Base-by-base conservation (phyloP, 2,329 filamentous ascomycete genomes). In the Paradendryphiella salina region DNA sequence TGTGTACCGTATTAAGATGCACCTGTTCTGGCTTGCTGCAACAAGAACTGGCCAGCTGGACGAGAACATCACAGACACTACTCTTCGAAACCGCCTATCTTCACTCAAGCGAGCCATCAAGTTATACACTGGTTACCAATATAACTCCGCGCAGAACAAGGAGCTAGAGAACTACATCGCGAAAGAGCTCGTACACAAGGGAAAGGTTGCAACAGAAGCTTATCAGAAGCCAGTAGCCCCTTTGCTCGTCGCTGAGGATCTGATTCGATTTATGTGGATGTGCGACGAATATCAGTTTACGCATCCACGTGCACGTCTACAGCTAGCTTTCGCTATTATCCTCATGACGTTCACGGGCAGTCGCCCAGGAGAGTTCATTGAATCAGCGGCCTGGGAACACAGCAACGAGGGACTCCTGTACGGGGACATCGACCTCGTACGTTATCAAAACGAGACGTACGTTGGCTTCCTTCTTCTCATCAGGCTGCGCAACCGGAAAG, bases 51-150 rank as follows among this genome's bases (percentile, higher is more conserved):
- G 52, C 10, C 9, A 42, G 6, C 31, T 58, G 3, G 52, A 55
- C 11, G 55, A 58, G 5, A 46, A 44, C 3, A 46, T 58, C 3
- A 58, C 39, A 0, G 43, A 55, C 17, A 37, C 31, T 6, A 58
- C 50, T 5, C 0, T 53, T 14, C 13, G n/a, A 4, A 58, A 56
- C 20, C 39, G 46, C 17, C 31, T 59, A 1, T n/a, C n/a, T 1
- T 17, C 26, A 13, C 46, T 59, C 1, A 59, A 59, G 46, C 26
- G 43, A 21, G 39, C 32, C 9, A 44, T 58, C n/a, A 56, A 51
- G 32, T n/a, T 51, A 6, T 31, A 38, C 15, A 58, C 52, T 15
- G 15, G 33, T 4, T 32, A 33, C 28, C 13, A 50, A 10, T 58
- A 55, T 48, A 50, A 21, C 15, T 11, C n/a, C 13, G 17, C 36